Evolutionary conservation across 2,329 filamentous ascomycete genomes (phyloP), one percentile per base, ranked within the genome.

Genomic region (Cercospora canescens): DNA sequence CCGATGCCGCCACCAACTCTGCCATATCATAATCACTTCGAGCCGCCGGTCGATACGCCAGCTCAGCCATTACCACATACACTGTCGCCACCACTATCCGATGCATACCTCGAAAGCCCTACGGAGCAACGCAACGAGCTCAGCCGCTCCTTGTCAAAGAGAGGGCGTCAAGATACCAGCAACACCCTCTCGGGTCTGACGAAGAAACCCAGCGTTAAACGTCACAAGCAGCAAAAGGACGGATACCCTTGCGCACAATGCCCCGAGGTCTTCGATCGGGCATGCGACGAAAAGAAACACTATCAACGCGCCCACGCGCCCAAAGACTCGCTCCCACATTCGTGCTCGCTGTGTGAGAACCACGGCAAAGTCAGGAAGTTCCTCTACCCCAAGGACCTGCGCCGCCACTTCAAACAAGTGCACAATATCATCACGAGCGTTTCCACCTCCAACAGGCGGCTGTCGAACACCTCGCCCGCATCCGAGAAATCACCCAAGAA

Each of bases 311-410:
- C 48, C 4, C 67, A 69, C 14, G 39, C 11, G 2, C 26, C 54
- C 6, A 48, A 67, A 26, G 50, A 54, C 1, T 6, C 30, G 1
- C 60, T 52, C 35, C 62, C 55, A 2, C 62, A 69, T n/a, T 30
- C 50, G 2, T 69, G 67, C 39, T 4, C 18, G 1, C 3, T 63
- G 4, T 69, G 67, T 21, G 21, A 35, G 6, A 30, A 12, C 7
- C 4, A 39, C 24, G 66, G 67, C 48, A 39, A 35, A 1, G 32
- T 48, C 16, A 63, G 62, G 4, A 48, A 28, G 1, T 69, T 55
- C 32, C 39, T 61, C 1, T 69, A 66, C 37, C 67, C 67, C 14
- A 69, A 69, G 28, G 67, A 69, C 9, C 59, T 69, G 6, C 52
- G 60, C 32, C 59, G 67, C 26, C 67, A 69, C 52, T 32, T 65